These are phyloP conservation scores for Dipteronia sinensis DNA, from an alignment of 345 rosid genomes.

Conservation along the genomic window DNA sequence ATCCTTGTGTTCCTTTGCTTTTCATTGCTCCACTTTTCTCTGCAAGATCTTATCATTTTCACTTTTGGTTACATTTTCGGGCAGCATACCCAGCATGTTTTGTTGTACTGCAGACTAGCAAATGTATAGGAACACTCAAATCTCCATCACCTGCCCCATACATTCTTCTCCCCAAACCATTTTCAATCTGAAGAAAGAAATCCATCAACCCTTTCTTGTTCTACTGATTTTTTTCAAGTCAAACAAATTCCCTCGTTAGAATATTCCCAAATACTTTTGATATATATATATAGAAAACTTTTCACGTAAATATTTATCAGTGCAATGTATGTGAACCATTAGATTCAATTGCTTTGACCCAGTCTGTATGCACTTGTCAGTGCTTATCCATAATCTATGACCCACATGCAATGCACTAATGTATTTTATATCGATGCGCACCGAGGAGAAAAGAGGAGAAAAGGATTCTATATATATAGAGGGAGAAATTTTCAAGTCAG, in stretches of 20 bases:
- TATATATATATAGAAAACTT: no score
- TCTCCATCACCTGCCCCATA: slow-evolving; percentile 53
- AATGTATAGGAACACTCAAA: slow-evolving; percentile 34
- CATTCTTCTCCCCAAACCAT: slow-evolving; percentile 35
- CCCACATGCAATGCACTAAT: no score
- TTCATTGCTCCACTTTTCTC: slow-evolving; percentile 36
- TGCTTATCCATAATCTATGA: no score
- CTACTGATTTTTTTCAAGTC: neutral
- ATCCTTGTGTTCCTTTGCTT: slow-evolving; percentile 1
- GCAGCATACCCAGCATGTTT: slow-evolving; percentile 42
- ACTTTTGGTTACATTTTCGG: slow-evolving; percentile 46
- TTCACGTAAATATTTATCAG: no score
- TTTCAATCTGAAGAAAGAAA: neutral
- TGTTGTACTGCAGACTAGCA: slow-evolving; percentile 33
- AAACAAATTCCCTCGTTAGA: neutral
- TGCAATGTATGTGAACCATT: no score
- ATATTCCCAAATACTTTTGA: neutral
- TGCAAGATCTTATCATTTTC: slow-evolving; percentile 44
- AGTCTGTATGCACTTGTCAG: no score
- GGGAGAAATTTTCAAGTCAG: no score
- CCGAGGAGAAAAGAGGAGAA: no score
- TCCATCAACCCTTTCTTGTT: slow-evolving; percentile 1
- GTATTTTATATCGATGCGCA: no score
- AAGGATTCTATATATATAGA: no score
- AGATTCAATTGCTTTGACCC: no score